Base-by-base conservation (phyloP, 2,329 filamentous ascomycete species). In the Fusarium subtropicale region DNA sequence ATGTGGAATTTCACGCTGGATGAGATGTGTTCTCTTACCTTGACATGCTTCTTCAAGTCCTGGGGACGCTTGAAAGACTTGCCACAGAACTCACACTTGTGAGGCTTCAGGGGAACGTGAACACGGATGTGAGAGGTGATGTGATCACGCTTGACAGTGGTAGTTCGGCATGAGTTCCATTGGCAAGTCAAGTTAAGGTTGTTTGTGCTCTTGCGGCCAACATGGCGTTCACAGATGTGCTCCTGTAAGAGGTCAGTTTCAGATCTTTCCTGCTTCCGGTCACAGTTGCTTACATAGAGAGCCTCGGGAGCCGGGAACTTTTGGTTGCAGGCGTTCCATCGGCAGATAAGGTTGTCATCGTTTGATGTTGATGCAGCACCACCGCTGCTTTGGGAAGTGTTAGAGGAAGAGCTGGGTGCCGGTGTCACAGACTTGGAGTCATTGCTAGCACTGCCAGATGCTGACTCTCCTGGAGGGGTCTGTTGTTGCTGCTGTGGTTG, bases 41-140 rank as follows among this genome's bases (percentile, higher is more conserved):
- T 99, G 81, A 98, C 94, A 80, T 99, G 96, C 85, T 99, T 99
- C 89, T 99, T 98, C 76, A 99, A 81, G 84, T 99, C 96, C 83
- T 99, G 96, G 4, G 96, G 96, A 34, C 96, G 92, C 88, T 99
- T 99, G 87, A 99, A 99, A 2, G 94, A 94, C 85, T 99, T 99
- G 78, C 93, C 93, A 78, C 96, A 99, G 82, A 97, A 97, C 79
- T 97, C 94, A 81, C 96, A 99, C 83, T 97, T 98, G 85, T 99
- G 96, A 72, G 96, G 96, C 87, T 99, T 99, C 66, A 99, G 85
- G 1, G 96, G 96, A n/a, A 99, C 95, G 80, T 99, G 96, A 56
- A 98, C 96, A 71, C 96, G 93, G 75, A 99, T 97, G 82, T 99
- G 96, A 52, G 96, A 98, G 52, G 96, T 99, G 81, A 99, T 99